Evolutionary conservation across 257 asterid species (phyloP), one percentile per base, ranked within the genome.

Genomic region (Nicotiana otophora): DNA sequence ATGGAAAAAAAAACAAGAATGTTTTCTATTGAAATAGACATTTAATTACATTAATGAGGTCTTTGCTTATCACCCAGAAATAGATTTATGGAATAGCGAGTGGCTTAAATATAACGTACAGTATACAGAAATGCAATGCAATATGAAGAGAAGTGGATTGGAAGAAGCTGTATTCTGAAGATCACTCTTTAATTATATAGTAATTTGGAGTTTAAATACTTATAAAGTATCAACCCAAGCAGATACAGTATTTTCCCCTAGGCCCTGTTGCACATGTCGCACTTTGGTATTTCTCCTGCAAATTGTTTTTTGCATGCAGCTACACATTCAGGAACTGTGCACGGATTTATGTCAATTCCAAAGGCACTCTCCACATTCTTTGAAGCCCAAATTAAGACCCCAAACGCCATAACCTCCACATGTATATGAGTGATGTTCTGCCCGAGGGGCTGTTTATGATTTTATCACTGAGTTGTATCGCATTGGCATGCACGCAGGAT

Each of bases 211-310:
- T 53, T 53, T 12, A 53, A 53, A 53, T 14, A 53, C 5, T 53
- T 0, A 53, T 12, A 53, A 4, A 53, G 17, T 72, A 79, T 83
- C 42, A 83, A 8, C 93, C 93, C 10, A 90, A 82, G 64, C 93
- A 91, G 8, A 90, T 42, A 62, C 93, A 90, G n/a, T 83, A 90
- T 85, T 90, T 91, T 5, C 93, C 93, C 42, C 69, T 89, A 55
- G 91, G 86, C 1, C 92, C 92, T 2, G 57, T 3, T 2, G 86
- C 95, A 82, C 95, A 90, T 17, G 92, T 84, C 19, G 93, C 92
- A 82, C 90, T 83, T 0, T 23, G 87, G 57, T 80, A 90, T 19
- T 90, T 88, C 0, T 62, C 88, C 81, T 64, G 77, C 89, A 90
- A 77, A 48, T 84, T 82, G n/a, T 36, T 80, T 90, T 78, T 84